Conservation (phyloP, 352 stramenopile species). For the Globisporangium nagaii region DNA sequence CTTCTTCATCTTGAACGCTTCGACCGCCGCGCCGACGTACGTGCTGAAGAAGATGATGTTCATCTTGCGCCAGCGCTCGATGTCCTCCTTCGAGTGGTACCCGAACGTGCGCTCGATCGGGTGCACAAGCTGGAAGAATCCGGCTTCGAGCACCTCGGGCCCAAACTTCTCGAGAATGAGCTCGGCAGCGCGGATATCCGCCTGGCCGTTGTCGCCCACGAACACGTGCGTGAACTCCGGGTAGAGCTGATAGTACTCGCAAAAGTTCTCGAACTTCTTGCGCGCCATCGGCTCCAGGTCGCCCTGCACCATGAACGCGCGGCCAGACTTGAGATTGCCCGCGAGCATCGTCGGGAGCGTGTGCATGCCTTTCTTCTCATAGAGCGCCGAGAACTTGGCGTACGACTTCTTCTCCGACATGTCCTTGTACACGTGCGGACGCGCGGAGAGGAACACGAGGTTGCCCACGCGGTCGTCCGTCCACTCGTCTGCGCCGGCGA, state of each 20-base stretch:
- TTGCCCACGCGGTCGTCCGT: constrained; percentile 91
- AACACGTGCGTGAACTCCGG: constrained; percentile 98
- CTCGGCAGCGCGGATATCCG: constrained; percentile 88
- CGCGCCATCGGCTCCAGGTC: constrained; percentile 95
- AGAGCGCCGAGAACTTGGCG: constrained; percentile 93
- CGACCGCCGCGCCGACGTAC: constrained; percentile 80
- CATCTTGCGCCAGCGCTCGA: constrained; percentile 76
- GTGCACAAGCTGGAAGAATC: constrained; percentile 89
- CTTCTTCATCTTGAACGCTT: constrained; percentile 70
- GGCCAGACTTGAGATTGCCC: constrained; percentile 91
- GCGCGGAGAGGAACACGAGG: constrained; percentile 97
- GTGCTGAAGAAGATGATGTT: constrained; percentile 92
- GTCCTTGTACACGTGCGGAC: constrained; percentile 99
- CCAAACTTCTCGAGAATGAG: constrained; percentile 82
- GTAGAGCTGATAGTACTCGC: constrained; percentile 96
- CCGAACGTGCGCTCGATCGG: constrained; percentile 82
- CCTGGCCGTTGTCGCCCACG: constrained; percentile 97
- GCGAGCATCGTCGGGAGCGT: constrained; percentile 93
- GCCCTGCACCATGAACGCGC: constrained; percentile 93
- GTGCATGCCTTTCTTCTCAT: constrained; percentile 92
- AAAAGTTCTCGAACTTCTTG: constrained; percentile 96
- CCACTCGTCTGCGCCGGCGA: constrained; percentile 85
- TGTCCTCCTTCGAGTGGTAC: constrained; percentile 65
- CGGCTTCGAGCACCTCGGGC: constrained; percentile 55
- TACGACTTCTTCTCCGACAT: constrained; percentile 97